Evolutionary conservation across 371 early-diverging fungal species (phyloP).

Genomic region (Mucor circinelloides): DNA sequence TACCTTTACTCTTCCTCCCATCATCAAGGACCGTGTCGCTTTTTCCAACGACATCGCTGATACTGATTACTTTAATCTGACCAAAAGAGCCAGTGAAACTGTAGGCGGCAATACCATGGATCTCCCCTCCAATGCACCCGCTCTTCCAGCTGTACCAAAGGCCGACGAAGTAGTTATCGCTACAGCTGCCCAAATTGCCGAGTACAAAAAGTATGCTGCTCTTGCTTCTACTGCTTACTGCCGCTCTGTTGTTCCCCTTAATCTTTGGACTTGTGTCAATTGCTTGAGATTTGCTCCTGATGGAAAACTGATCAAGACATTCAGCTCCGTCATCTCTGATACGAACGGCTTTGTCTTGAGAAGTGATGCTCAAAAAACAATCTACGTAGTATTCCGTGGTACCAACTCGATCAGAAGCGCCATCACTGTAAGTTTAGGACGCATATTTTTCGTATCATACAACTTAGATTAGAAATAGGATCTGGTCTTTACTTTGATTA

Average conservation of each 20-base stretch:
- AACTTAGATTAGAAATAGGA: conserved; percentile 4
- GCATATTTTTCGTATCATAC: background rate
- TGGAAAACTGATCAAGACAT: conserved; percentile 24
- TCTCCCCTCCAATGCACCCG: conserved; percentile 8
- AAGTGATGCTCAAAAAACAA: conserved; percentile 26
- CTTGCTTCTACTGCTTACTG: conserved; percentile 32
- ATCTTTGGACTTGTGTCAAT: conserved; percentile 21
- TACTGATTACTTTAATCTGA: background rate
- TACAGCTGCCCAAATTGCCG: conserved; percentile 10
- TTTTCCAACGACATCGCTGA: background rate
- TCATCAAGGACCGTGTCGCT: conserved; percentile 8
- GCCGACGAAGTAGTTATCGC: conserved; percentile 12
- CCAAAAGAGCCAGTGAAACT: background rate
- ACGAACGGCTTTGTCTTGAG: conserved; percentile 30
- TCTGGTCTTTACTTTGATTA: conserved; percentile 7
- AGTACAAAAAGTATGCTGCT: conserved; percentile 18
- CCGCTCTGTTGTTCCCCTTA: conserved; percentile 19
- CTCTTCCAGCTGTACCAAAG: conserved; percentile 2
- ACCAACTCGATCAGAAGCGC: conserved; percentile 29
- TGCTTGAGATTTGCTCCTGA: conserved; percentile 25
- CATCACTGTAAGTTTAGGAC: conserved; percentile 20
- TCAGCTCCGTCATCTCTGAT: conserved; percentile 17
- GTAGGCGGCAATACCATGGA: conserved; percentile 17
- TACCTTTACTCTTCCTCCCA: conserved; percentile 6
- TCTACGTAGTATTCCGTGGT: conserved; percentile 30